Percentiles rank a stretch among this genome's conserved stretches.
Evolutionary conservation across 139 green algal genomes (phyloP).

Genomic region (Tetraselmis chui): DNA sequence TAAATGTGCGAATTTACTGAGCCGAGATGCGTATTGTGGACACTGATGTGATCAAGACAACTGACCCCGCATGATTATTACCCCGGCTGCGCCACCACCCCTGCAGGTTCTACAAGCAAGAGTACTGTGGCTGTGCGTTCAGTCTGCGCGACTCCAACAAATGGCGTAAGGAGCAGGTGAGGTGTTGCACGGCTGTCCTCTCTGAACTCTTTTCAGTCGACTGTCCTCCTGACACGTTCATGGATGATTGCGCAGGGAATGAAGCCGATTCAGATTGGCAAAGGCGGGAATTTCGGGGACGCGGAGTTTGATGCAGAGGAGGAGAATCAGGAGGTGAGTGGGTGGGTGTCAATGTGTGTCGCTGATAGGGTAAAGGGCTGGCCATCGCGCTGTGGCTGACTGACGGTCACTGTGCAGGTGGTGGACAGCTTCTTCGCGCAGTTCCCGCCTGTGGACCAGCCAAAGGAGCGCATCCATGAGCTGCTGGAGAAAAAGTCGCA

Average conservation of each 20-base stretch:
- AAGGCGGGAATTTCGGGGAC: background rate
- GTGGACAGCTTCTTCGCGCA: background rate
- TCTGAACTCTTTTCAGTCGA: too few relatives aligned
- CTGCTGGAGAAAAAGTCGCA: background rate
- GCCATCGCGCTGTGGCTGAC: background rate
- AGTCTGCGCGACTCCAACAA: slow-evolving; percentile 14
- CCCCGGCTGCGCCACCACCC: too few relatives aligned
- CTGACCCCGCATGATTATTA: too few relatives aligned
- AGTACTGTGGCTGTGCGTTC: slow-evolving; percentile 14
- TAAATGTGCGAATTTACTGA: too few relatives aligned
- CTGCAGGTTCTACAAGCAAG: slow-evolving; percentile 15
- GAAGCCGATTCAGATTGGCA: slow-evolving; percentile 2
- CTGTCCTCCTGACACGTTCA: too few relatives aligned
- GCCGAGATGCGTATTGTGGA: too few relatives aligned
- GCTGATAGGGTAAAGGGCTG: background rate
- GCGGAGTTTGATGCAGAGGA: slow-evolving; percentile 4
- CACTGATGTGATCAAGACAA: too few relatives aligned
- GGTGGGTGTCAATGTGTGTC: too few relatives aligned
- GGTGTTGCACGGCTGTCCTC: too few relatives aligned
- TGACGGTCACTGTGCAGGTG: too few relatives aligned
- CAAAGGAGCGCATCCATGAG: background rate
- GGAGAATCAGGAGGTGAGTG: slow-evolving; percentile 5
- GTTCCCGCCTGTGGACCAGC: background rate
- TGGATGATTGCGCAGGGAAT: background rate
- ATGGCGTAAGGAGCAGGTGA: slow-evolving; percentile 1